phyloP scores from a whole-genome alignment of 306 rosid species.

The Datisca glomerata region DNA sequence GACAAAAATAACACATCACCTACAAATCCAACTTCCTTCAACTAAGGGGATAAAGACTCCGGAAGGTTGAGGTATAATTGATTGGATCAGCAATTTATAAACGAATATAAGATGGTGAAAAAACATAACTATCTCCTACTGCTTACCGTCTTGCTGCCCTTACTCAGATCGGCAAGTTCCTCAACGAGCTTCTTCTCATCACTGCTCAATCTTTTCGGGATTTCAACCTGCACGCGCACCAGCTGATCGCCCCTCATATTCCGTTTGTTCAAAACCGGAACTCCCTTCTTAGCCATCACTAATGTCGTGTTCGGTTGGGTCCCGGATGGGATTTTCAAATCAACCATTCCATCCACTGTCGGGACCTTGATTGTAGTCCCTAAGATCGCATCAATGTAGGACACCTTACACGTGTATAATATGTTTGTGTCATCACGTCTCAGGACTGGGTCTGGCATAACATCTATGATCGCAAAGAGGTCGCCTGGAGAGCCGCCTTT shows the following conservation, averaged over 20 bases:
- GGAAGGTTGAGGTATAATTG: not conserved
- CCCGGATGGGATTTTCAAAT: slow-evolving; percentile 59
- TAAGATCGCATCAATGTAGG: slow-evolving; percentile 83
- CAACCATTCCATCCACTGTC: slow-evolving; percentile 84
- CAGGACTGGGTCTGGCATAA: slow-evolving; percentile 80
- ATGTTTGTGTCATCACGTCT: slow-evolving; percentile 92
- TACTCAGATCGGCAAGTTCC: slow-evolving; percentile 86
- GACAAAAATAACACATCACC: too few relatives aligned
- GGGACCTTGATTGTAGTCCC: slow-evolving; percentile 87
- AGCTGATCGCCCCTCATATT: slow-evolving; percentile 95
- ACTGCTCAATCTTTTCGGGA: slow-evolving; percentile 71
- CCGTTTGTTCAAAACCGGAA: slow-evolving; percentile 72
- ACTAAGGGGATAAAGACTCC: too few relatives aligned
- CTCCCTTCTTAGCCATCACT: slow-evolving; percentile 96
- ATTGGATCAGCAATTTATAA: not conserved
- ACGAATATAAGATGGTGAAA: not conserved
- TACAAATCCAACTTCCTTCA: too few relatives aligned
- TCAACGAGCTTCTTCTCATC: slow-evolving; percentile 79
- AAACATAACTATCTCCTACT: slow-evolving; percentile 25
- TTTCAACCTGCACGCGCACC: slow-evolving; percentile 95
- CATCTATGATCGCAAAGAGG: slow-evolving; percentile 81
- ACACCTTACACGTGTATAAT: slow-evolving; percentile 71
- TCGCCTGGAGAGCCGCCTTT: slow-evolving; percentile 89
- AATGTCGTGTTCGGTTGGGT: slow-evolving; percentile 95
- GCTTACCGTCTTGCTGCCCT: slow-evolving; percentile 66